phyloP scores from a whole-genome alignment of 768 basidiomycete species.

The Tremella mesenterica region DNA sequence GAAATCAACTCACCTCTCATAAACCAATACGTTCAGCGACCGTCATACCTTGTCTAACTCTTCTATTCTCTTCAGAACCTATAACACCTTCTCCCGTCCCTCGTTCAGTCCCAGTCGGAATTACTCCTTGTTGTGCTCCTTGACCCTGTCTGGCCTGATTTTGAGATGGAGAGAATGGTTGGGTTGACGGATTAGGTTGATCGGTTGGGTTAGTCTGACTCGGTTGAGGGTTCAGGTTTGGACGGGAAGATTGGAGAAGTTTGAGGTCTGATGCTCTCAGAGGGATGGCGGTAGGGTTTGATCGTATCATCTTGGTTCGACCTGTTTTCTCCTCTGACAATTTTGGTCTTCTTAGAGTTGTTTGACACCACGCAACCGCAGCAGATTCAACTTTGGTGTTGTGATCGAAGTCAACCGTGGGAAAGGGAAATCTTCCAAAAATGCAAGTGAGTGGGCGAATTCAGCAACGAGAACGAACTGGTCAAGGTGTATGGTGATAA shows the following conservation, averaged over 20 bases:
- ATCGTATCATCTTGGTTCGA: constrained; percentile 31
- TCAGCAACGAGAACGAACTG: too few relatives aligned
- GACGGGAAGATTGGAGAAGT: constrained; percentile 16
- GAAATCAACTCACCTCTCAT: constrained; percentile 2
- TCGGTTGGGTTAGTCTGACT: too few relatives aligned
- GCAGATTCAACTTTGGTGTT: too few relatives aligned
- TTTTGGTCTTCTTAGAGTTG: too few relatives aligned
- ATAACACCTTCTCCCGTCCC: too few relatives aligned
- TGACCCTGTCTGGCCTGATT: neutral
- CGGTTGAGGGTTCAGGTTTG: neutral
- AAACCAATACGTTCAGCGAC: constrained; percentile 35
- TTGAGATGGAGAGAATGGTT: neutral
- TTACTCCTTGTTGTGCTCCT: neutral
- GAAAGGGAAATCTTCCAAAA: too few relatives aligned
- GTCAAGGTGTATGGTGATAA: too few relatives aligned
- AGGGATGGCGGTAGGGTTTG: constrained; percentile 38
- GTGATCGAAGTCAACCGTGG: too few relatives aligned
- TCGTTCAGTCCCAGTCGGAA: neutral
- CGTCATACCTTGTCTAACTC: constrained; percentile 17
- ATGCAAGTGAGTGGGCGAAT: too few relatives aligned
- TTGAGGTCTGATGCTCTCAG: constrained; percentile 34
- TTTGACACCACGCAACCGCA: too few relatives aligned
- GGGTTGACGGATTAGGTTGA: neutral
- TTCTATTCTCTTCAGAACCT: neutral
- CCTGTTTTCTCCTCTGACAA: too few relatives aligned